phyloP scores from a whole-genome alignment of 495 filamentous ascomycete genomes.

The Clohesyomyces aquaticus region DNA sequence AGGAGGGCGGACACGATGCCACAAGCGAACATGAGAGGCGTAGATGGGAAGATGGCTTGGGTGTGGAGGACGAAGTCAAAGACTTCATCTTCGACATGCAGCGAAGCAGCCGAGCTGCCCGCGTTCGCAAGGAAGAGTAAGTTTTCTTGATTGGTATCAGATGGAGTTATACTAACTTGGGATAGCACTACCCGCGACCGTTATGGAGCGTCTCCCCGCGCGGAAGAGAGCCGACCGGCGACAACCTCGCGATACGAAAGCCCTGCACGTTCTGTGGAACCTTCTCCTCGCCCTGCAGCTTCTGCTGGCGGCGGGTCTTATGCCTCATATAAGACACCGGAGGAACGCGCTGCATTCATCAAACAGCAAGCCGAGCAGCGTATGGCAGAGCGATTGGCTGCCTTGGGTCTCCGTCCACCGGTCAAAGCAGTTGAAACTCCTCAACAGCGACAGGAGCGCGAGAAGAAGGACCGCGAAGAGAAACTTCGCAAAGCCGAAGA shows the following conservation, averaged over 20 bases:
- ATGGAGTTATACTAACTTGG: background rate
- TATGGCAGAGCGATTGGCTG: conserved; percentile 97
- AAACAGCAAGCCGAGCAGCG: conserved; percentile 95
- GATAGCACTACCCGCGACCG: conserved; percentile 27
- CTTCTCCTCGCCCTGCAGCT: conserved; percentile 43
- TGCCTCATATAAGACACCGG: conserved; percentile 81
- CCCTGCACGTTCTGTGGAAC: conserved; percentile 49
- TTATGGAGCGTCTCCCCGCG: conserved; percentile 25
- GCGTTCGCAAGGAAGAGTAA: conserved; percentile 74
- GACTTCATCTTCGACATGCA: conserved; percentile 98
- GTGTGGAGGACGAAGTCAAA: conserved; percentile 93
- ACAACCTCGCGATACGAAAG: conserved; percentile 44
- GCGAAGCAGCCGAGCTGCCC: conserved; percentile 74
- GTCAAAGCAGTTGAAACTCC: conserved; percentile 72
- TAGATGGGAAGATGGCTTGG: conserved; percentile 94
- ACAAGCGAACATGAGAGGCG: conserved; percentile 84
- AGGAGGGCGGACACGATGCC: conserved; percentile 72
- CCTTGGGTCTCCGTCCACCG: conserved; percentile 84
- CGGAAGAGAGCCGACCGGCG: conserved; percentile 23
- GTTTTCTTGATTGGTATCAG: conserved; percentile 11
- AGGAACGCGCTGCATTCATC: conserved; percentile 93
- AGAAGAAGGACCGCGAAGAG: conserved; percentile 83
- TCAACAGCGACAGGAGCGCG: conserved; percentile 82
- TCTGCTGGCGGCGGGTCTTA: conserved; percentile 59
- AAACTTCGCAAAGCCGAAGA: conserved; percentile 88